Conservation (phyloP, 192 early-diverging fungal species). For the Linnemannia schmuckeri region DNA sequence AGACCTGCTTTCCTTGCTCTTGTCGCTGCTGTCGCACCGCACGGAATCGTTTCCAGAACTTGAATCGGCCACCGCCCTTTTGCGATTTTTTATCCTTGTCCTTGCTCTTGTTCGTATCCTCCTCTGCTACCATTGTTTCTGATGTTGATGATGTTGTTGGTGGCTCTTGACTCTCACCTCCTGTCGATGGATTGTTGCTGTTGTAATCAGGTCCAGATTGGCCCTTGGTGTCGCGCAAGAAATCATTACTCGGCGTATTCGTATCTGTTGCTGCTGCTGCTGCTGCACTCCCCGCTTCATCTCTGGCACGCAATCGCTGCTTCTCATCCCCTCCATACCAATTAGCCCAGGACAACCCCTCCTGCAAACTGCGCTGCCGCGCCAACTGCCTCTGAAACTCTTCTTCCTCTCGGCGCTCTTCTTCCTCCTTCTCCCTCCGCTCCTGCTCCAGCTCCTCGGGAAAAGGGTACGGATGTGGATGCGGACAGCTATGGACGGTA, state of each 20-base stretch:
- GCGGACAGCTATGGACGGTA: conserved; percentile 50
- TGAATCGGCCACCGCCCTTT: conserved; percentile 11
- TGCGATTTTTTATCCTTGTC: background rate
- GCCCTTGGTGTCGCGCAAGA: background rate
- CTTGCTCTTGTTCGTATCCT: background rate
- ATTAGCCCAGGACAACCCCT: background rate
- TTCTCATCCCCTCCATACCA: conserved; percentile 24
- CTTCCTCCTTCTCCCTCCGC: conserved; percentile 6
- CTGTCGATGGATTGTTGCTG: background rate
- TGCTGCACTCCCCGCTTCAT: conserved; percentile 4
- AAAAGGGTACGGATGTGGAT: conserved; percentile 45
- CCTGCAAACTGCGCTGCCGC: background rate
- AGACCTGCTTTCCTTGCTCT: conserved; percentile 1
- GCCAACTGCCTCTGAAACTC: background rate
- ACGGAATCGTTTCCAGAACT: conserved; percentile 14
- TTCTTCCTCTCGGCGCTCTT: background rate
- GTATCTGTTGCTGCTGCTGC: background rate
- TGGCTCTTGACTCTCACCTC: background rate
- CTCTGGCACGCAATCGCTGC: background rate
- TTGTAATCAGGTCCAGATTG: background rate
- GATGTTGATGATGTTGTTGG: background rate
- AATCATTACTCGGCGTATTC: background rate
- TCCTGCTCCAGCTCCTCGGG: conserved; percentile 45
- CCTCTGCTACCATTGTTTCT: background rate
- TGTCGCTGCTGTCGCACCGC: background rate